Evolutionary conservation across 1,284 basidiomycete species (phyloP).

Genomic region (Sutorius eximius): DNA sequence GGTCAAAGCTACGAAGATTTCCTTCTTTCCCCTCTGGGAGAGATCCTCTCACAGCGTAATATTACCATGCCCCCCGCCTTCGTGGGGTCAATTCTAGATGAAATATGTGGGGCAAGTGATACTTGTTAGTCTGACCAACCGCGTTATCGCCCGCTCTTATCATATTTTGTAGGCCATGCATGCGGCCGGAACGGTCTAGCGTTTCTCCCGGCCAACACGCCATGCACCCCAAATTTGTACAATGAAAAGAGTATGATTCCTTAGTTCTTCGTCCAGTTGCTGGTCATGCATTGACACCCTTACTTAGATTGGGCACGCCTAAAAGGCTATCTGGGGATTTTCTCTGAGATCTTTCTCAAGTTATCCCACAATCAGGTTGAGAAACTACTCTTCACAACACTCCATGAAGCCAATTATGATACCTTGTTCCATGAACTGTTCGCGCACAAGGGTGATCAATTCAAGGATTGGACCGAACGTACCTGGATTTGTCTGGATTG

Average conservation of each 20-base stretch:
- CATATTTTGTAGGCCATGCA: conserved; percentile 1
- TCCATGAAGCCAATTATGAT: conserved; percentile 3
- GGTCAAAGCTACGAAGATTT: conserved; percentile 8
- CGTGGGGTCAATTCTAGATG: conserved; percentile 17
- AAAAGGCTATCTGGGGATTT: conserved; percentile 1
- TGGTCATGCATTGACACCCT: background rate
- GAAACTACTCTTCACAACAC: conserved; percentile 2
- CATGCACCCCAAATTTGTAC: conserved; percentile 5
- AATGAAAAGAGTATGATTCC: conserved; percentile 12
- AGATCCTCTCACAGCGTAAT: conserved; percentile 7
- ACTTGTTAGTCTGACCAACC: conserved; percentile 4
- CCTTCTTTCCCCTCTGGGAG: background rate
- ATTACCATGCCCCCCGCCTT: conserved; percentile 1
- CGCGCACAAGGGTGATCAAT: conserved; percentile 4
- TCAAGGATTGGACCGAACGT: conserved; percentile 6
- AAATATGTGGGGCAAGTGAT: conserved; percentile 8
- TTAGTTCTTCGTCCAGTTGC: background rate
- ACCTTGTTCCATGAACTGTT: conserved; percentile 15
- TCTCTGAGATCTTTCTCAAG: conserved; percentile 2
- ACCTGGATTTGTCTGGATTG: conserved; percentile 12
- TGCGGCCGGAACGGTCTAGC: background rate
- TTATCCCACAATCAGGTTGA: conserved; percentile 7
- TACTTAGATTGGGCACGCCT: conserved; percentile 15
- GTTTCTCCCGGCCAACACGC: background rate
- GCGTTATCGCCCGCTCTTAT: background rate